Conservation (phyloP, 78 protist genomes). For the Dictyostelium capitatum region DNA sequence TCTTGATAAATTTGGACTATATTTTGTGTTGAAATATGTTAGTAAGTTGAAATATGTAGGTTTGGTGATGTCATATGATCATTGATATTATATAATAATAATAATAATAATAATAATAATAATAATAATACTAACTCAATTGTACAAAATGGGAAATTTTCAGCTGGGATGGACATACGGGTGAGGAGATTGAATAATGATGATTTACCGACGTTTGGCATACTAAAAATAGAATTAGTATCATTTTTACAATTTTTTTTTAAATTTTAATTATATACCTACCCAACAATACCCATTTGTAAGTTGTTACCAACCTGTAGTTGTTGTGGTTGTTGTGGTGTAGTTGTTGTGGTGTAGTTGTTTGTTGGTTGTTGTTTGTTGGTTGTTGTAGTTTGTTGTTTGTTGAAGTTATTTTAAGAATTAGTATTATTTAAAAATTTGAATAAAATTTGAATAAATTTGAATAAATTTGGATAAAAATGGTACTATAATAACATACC, state of each 20-base stretch:
- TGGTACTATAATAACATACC: no score
- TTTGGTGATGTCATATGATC: constrained; percentile 38
- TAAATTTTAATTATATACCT: neutral
- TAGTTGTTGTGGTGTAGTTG: no score
- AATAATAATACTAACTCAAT: constrained; percentile 39
- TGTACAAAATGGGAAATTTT: constrained; percentile 98
- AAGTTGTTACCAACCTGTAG: constrained; percentile 42
- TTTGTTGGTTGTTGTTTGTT: no score
- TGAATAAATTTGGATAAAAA: no score
- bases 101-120: no score
- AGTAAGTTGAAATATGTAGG: neutral
- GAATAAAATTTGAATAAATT: no score
- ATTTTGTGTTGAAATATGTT: neutral
- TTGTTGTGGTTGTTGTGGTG: no score
- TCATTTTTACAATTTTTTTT: no score
- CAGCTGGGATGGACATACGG: constrained; percentile 89
- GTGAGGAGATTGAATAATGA: constrained; percentile 95
- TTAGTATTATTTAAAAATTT: no score
- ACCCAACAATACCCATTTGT: constrained; percentile 87
- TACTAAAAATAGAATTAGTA: neutral
- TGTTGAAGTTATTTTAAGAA: no score
- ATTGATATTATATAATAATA: constrained; percentile 1
- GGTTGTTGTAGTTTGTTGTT: no score
- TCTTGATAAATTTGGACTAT: constrained; percentile 85
- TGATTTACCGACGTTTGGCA: constrained; percentile 97